Base-by-base conservation (phyloP, 371 early-diverging fungal species). In the Umbelopsis sp. region DNA sequence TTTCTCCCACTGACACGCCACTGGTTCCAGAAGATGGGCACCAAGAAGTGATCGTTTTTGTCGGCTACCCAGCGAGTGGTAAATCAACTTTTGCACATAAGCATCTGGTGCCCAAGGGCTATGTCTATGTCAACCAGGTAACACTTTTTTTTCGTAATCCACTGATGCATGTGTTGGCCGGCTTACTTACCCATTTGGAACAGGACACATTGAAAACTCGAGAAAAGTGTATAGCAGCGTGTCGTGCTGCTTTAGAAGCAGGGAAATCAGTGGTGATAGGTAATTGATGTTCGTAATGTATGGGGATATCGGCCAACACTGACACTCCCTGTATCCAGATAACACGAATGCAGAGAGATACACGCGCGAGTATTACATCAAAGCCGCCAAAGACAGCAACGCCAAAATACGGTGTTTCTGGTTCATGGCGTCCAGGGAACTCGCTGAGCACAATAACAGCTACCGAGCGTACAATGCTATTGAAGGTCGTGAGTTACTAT, bases 41-140 rank as follows among this genome's bases (percentile, higher is more conserved):
- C 4, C 73, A 70, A 32, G 93, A 96, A 37, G 38, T 97, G 25
- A 76, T 96, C 38, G 71, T 97, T 1, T 85, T 91, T 57, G 92
- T 93, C 44, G 97, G 97, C 0, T 86, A 83, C 18, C 96, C 97
- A 1, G 97, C 94, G 0, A 83, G 88, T 32, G 97, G 97, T n/a
- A 97, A 96, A 74, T 86, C 92, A 0, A 86, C 85, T 3, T 94
- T 95, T 80, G 87, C 88, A 5, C 76, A 76, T 2, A 82, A 74
- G 20, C 80, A 90, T 44, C 75, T 94, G 44, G 73, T 85, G 8
- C 81, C 87, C 1, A 76, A 86, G 35, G 90, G 89, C 0, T 94
- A 93, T 70, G 85, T 83, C 22, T 87, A 91, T 67, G 82, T 96
- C 66, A 96, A 96, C 75, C 95, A 93, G 82, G 94, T 79, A 73